Conservation (phyloP, 192 early-diverging fungal species). For the Dissophora ornata region DNA sequence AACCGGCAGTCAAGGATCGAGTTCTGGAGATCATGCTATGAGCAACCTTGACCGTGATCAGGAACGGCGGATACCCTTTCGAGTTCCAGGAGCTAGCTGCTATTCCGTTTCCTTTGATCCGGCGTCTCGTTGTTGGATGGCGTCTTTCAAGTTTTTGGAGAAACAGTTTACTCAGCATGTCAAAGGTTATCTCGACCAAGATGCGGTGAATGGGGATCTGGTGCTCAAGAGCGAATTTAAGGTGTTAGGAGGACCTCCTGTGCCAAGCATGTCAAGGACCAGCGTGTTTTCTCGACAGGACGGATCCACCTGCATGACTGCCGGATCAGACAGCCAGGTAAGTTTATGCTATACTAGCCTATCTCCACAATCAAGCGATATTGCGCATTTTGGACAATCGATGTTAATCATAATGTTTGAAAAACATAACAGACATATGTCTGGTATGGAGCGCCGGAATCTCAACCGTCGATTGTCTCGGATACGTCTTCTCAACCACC, state of each 20-base stretch:
- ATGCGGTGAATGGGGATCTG: slow-evolving; percentile 1
- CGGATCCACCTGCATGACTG: slow-evolving; percentile 32
- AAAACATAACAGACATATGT: background rate
- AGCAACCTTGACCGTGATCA: background rate
- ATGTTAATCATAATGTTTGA: no score
- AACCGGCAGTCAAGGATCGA: slow-evolving; percentile 9
- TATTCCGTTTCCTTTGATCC: slow-evolving; percentile 24
- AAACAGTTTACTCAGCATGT: slow-evolving; percentile 20
- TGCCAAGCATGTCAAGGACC: slow-evolving; percentile 16
- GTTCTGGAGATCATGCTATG: background rate
- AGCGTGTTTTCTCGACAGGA: slow-evolving; percentile 24
- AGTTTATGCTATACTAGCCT: background rate
- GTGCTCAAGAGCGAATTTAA: slow-evolving; percentile 22
- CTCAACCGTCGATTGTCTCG: background rate
- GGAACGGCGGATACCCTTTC: background rate
- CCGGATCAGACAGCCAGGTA: slow-evolving; percentile 28
- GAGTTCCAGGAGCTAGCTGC: slow-evolving; percentile 19
- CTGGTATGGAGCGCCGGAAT: background rate
- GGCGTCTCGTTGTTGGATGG: slow-evolving; percentile 38
- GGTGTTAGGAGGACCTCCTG: slow-evolving; percentile 25
- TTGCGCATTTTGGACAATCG: no score
- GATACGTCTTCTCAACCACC: background rate
- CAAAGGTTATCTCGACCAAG: slow-evolving; percentile 14
- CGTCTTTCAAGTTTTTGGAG: slow-evolving; percentile 29
- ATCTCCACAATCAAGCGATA: no score